Conservation (phyloP, 441 rosid genomes). For the Erodium texanum region DNA sequence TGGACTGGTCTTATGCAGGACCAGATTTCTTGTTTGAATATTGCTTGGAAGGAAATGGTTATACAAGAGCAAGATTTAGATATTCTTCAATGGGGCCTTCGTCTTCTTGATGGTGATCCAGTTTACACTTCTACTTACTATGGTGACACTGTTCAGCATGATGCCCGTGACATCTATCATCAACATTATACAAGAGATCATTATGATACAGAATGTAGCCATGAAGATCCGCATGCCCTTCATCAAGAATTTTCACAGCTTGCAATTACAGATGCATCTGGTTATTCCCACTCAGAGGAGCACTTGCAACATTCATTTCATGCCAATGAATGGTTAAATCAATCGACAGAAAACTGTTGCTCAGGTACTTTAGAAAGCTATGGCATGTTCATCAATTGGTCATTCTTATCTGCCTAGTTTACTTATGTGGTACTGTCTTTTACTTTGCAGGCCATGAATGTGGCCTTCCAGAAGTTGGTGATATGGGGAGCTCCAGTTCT, state of each 20-base stretch:
- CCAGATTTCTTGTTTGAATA: background rate
- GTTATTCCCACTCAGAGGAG: conserved; percentile 28
- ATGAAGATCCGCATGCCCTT: conserved; percentile 50
- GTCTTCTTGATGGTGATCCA: conserved; percentile 35
- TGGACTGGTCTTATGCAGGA: background rate
- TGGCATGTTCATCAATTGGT: conserved; percentile 4
- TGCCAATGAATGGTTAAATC: conserved; percentile 33
- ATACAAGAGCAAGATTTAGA: conserved; percentile 51
- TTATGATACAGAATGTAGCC: conserved; percentile 30
- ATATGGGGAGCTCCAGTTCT: conserved; percentile 29
- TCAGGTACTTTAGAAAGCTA: conserved; percentile 31
- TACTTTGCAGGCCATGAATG: conserved; percentile 33
- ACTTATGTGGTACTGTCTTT: conserved; percentile 14
- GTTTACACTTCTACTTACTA: conserved; percentile 32
- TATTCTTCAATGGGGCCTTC: conserved; percentile 38
- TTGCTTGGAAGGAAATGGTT: conserved; percentile 20
- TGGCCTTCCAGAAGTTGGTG: conserved; percentile 35
- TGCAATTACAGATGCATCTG: conserved; percentile 35
- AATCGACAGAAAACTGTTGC: conserved; percentile 27
- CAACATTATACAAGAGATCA: conserved; percentile 33
- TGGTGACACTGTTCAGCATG: conserved; percentile 32
- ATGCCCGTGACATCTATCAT: conserved; percentile 22
- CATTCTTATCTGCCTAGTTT: background rate
- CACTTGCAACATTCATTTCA: conserved; percentile 17
- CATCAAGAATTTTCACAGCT: conserved; percentile 62